Evolutionary conservation across 768 basidiomycete genomes (phyloP).

Genomic region (Mycena galericulata): DNA sequence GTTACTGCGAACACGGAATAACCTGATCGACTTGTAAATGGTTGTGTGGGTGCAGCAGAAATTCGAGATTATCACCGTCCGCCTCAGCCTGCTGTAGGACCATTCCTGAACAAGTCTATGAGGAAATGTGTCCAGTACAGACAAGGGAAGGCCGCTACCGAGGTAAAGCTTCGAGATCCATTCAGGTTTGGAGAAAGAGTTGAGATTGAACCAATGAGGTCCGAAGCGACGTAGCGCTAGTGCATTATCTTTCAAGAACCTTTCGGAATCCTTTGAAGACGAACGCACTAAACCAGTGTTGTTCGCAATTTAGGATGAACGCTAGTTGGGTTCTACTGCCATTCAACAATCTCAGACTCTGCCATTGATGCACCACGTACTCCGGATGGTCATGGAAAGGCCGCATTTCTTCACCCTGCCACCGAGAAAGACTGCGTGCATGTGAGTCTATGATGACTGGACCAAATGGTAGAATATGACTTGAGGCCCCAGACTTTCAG

Average conservation of each 20-base stretch:
- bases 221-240: constrained; percentile 55
- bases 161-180: constrained; percentile 90
- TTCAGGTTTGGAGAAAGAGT: constrained; percentile 80
- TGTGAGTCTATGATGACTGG: constrained; percentile 16
- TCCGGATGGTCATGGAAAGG: constrained; percentile 81
- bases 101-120: constrained; percentile 58
- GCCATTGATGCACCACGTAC: constrained; percentile 54
- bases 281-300: constrained; percentile 85
- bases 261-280: constrained; percentile 61
- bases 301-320: constrained; percentile 87
- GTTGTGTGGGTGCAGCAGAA: not conserved
- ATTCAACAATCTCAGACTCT: not conserved
- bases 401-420: constrained; percentile 87
- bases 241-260: constrained; percentile 34
- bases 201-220: constrained; percentile 88
- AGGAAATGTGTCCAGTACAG: not conserved
- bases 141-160: constrained; percentile 31
- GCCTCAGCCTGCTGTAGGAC: constrained; percentile 87
- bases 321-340: constrained; percentile 77
- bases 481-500: constrained; percentile 86
- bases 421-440: constrained; percentile 74
- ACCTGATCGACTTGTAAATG: constrained; percentile 53
- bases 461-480: constrained; percentile 49
- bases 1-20: constrained; percentile 86
- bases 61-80: constrained; percentile 66